Evolutionary conservation across 768 basidiomycete genomes (phyloP).

Genomic region (Cystofilobasidium ferigula): DNA sequence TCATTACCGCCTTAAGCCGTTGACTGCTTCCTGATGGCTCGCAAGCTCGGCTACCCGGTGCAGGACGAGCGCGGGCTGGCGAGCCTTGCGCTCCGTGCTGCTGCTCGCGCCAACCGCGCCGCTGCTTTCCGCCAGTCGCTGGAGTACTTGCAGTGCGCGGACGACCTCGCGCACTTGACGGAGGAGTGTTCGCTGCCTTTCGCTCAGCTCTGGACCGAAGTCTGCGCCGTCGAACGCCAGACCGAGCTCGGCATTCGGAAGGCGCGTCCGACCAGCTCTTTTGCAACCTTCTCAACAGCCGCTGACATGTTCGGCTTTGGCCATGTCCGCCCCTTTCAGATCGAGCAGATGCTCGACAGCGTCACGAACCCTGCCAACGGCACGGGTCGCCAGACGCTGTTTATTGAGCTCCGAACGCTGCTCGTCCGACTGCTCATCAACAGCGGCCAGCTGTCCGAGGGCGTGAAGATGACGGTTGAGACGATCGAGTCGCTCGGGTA

Average conservation of each 20-base stretch:
- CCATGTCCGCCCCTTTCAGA: not conserved
- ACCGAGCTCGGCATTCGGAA: not conserved
- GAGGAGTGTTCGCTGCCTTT: not conserved
- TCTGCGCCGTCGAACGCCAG: not conserved
- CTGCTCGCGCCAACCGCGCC: slow-evolving; percentile 5
- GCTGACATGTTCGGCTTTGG: too few species aligned
- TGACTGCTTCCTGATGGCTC: not conserved
- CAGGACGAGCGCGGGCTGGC: not conserved
- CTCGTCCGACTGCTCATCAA: not conserved
- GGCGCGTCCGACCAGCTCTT: too few species aligned
- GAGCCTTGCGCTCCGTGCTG: not conserved
- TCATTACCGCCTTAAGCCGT: not conserved
- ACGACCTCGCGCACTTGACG: slow-evolving; percentile 1
- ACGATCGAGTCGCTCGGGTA: not conserved
- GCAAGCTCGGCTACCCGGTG: not conserved
- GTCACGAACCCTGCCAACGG: not conserved
- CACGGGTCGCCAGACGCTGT: not conserved
- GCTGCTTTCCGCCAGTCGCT: slow-evolving; percentile 5
- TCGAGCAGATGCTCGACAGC: not conserved
- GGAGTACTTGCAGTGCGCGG: slow-evolving; percentile 2
- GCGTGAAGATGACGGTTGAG: not conserved
- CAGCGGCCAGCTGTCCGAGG: not conserved
- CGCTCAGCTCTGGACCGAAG: slow-evolving; percentile 2
- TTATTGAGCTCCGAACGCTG: not conserved
- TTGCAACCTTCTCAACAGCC: too few species aligned